Percentiles rank a stretch among this genome's conserved stretches.
These are phyloP conservation scores for Trichophyton mentagrophytes DNA, from an alignment of 2,329 filamentous ascomycete species.

Conservation along the genomic window DNA sequence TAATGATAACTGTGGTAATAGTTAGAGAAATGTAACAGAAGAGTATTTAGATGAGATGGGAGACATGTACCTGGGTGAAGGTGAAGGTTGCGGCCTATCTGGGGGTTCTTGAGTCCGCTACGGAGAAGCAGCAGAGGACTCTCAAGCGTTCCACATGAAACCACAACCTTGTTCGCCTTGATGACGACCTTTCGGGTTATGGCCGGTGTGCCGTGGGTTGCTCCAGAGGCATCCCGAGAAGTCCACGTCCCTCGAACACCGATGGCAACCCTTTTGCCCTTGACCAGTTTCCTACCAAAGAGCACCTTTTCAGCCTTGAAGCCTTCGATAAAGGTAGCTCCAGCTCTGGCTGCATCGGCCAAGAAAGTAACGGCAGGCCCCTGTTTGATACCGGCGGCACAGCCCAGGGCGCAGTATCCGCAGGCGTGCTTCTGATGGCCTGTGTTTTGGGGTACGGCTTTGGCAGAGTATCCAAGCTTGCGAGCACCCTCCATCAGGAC, in stretches of 20 bases:
- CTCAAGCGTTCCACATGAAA: constrained; percentile 64
- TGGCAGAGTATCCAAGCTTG: constrained; percentile 59
- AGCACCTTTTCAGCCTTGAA: constrained; percentile 58
- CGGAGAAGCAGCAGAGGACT: constrained; percentile 63
- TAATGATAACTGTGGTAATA: constrained; percentile 22
- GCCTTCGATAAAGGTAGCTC: constrained; percentile 73
- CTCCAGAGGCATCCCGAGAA: constrained; percentile 52
- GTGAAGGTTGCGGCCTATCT: constrained; percentile 71
- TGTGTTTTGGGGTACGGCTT: constrained; percentile 65
- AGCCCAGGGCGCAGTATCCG: constrained; percentile 50
- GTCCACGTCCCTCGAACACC: constrained; percentile 67
- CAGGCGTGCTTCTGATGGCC: constrained; percentile 62
- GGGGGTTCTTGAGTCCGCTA: constrained; percentile 66
- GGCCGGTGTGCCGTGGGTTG: constrained; percentile 39
- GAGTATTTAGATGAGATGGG: background rate
- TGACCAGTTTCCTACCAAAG: constrained; percentile 44
- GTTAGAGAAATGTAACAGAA: constrained; percentile 6
- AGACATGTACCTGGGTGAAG: constrained; percentile 57
- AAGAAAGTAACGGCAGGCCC: constrained; percentile 66
- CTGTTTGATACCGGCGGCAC: constrained; percentile 57
- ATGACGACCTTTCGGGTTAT: constrained; percentile 53
- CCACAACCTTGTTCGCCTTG: constrained; percentile 65
- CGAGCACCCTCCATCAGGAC: constrained; percentile 61
- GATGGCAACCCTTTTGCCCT: constrained; percentile 45
- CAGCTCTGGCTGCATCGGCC: constrained; percentile 63